A percentile compares a stretch with the other conserved stretches of the same genome.
Conservation (phyloP, 1,284 basidiomycete species). For the Cyathus olla region DNA sequence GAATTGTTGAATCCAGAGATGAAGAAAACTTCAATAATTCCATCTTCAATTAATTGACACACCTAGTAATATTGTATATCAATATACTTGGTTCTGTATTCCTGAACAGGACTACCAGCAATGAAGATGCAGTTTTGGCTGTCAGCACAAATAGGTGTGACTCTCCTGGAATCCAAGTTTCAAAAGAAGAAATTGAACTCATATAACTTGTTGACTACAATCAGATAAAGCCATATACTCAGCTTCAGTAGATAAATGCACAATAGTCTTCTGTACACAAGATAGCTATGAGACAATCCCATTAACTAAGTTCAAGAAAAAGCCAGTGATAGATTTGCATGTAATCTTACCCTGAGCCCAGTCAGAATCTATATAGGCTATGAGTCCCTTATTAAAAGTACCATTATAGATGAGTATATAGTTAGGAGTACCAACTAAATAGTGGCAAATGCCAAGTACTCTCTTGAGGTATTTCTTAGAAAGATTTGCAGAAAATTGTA, state of each 20-base stretch:
- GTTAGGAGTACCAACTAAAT: too few relatives aligned
- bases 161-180: slow-evolving; percentile 22
- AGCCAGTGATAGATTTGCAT: slow-evolving; percentile 28
- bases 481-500: too few relatives aligned
- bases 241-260: slow-evolving; percentile 42
- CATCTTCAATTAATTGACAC: slow-evolving; percentile 24
- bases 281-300: slow-evolving; percentile 33
- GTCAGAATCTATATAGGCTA: slow-evolving; percentile 35
- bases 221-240: slow-evolving; percentile 43
- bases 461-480: too few relatives aligned
- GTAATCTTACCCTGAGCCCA: slow-evolving; percentile 27
- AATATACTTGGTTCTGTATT: slow-evolving; percentile 51
- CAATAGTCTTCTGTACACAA: slow-evolving; percentile 30
- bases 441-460: too few relatives aligned
- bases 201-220: slow-evolving; percentile 27
- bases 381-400: too few relatives aligned
- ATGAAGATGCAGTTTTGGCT: slow-evolving; percentile 44
- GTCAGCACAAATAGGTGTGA: slow-evolving; percentile 24
- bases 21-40: too few relatives aligned
- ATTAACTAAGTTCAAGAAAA: slow-evolving; percentile 23
- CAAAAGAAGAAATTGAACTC: slow-evolving; percentile 26
- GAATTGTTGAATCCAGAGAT: too few relatives aligned
- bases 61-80: slow-evolving; percentile 49
- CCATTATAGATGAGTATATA: too few relatives aligned
- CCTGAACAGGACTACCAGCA: slow-evolving; percentile 35